Evolutionary conservation across 805 yeast genomes (phyloP).

Genomic region (Candida berthetii): DNA sequence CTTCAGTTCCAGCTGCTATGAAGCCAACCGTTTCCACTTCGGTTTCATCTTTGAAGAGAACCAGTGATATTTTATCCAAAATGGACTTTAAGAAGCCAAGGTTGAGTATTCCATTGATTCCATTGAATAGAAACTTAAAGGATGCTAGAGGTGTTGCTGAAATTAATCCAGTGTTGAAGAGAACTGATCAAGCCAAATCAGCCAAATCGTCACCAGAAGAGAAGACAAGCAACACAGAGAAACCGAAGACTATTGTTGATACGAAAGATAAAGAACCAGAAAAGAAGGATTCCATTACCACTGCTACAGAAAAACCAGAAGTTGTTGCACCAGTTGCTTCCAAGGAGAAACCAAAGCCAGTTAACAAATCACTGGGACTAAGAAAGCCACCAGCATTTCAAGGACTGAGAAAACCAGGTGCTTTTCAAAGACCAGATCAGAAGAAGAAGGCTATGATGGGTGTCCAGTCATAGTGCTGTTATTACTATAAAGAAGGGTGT

Average conservation of each 20-base stretch:
- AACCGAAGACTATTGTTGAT: background rate
- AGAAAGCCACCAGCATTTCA: conserved; percentile 17
- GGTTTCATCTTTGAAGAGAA: conserved; percentile 12
- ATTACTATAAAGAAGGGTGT: no score
- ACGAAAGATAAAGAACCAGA: background rate
- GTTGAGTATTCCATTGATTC: conserved; percentile 15
- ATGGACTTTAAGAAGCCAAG: conserved; percentile 19
- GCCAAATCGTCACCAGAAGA: background rate
- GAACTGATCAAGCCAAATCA: no score
- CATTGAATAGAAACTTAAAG: conserved; percentile 6
- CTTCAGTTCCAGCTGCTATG: no score
- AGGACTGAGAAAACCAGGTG: conserved; percentile 22
- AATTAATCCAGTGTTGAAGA: background rate
- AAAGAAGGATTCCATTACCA: background rate
- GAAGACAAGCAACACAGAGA: background rate
- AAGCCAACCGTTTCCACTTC: no score
- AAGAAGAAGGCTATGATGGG: background rate
- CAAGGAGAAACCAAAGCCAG: background rate
- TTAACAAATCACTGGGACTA: conserved; percentile 3
- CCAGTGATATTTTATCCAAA: conserved; percentile 13
- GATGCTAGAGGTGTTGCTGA: background rate
- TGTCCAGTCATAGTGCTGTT: background rate
- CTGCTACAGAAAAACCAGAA: background rate
- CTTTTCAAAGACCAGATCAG: conserved; percentile 20
- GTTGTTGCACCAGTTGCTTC: no score